Percentiles rank a stretch among this genome's conserved stretches.
Conservation (phyloP, 164 flowering plant genomes). For the Umbellularia californica region DNA sequence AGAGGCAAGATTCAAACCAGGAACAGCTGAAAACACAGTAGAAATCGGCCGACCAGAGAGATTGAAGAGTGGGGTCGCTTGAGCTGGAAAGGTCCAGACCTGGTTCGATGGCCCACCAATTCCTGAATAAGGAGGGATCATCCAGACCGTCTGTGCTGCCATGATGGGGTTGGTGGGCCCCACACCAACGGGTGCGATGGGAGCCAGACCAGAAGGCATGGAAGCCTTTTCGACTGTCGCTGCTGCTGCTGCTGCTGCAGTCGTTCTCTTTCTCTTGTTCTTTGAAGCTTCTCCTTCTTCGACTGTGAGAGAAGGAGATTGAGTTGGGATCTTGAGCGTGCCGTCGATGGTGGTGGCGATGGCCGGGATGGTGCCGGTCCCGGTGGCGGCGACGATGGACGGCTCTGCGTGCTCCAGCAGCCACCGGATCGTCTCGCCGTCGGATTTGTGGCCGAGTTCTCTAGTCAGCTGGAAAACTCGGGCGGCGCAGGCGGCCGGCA, state of each 20-base stretch:
- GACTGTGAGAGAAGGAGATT: conserved; percentile 8
- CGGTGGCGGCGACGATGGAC: conserved; percentile 72
- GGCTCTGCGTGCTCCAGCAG: conserved; percentile 73
- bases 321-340: conserved; percentile 45
- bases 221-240: conserved; percentile 5
- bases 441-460: conserved; percentile 73
- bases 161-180: conserved; percentile 32
- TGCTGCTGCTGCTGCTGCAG: no score
- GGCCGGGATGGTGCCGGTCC: conserved; percentile 82
- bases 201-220: conserved; percentile 32
- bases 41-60: conserved; percentile 30
- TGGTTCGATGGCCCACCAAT: conserved; percentile 35
- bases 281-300: conserved; percentile 8
- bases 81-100: conserved; percentile 40
- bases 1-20: conserved; percentile 13
- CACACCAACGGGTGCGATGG: conserved; percentile 11
- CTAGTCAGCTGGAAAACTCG: conserved; percentile 67
- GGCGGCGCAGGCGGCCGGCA: conserved; percentile 81
- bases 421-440: conserved; percentile 78
- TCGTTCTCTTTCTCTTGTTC: conserved; percentile 25
- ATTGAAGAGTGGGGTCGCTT: conserved; percentile 23
- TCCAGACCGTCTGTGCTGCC: conserved; percentile 23
- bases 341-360: conserved; percentile 52
- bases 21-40: conserved; percentile 20
- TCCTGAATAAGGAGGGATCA: conserved; percentile 41